Percentiles rank a stretch among this genome's conserved stretches.
Evolutionary conservation across 352 stramenopile species (phyloP).

Genomic region (Pythium phragmiticola): DNA sequence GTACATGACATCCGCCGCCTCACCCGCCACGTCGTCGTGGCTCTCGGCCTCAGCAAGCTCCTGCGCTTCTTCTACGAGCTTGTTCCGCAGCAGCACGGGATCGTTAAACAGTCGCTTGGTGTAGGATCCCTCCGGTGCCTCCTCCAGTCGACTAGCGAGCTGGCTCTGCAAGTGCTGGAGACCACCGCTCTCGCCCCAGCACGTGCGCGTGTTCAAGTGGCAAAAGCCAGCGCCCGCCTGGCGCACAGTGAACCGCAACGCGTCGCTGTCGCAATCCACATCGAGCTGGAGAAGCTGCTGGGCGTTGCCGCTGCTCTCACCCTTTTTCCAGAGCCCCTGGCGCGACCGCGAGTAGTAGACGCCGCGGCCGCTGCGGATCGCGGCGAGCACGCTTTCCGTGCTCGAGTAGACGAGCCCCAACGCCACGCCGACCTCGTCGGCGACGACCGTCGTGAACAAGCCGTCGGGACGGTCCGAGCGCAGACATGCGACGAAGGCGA

Average conservation of each 20-base stretch:
- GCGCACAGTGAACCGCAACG: constrained; percentile 92
- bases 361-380: constrained; percentile 84
- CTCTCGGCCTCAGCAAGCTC: constrained; percentile 89
- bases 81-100: constrained; percentile 90
- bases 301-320: constrained; percentile 93
- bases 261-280: constrained; percentile 96
- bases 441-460: constrained; percentile 94
- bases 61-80: constrained; percentile 96
- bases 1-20: constrained; percentile 96
- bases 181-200: constrained; percentile 89
- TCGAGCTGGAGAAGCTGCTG: constrained; percentile 93
- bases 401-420: constrained; percentile 95
- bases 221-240: constrained; percentile 81
- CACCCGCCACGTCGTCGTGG: constrained; percentile 87
- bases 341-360: constrained; percentile 96
- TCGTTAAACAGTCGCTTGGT: constrained; percentile 96
- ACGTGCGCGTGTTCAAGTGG: constrained; percentile 91
- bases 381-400: constrained; percentile 88
- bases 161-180: constrained; percentile 90
- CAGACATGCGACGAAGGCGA: constrained; percentile 75
- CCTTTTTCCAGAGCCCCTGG: constrained; percentile 92
- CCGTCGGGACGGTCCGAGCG: constrained; percentile 89
- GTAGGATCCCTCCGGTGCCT: constrained; percentile 93
- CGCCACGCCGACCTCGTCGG: constrained; percentile 85
- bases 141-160: constrained; percentile 79